These are phyloP conservation scores for Pythium rishiriense DNA, from an alignment of 352 stramenopile genomes.

Conservation along the genomic window DNA sequence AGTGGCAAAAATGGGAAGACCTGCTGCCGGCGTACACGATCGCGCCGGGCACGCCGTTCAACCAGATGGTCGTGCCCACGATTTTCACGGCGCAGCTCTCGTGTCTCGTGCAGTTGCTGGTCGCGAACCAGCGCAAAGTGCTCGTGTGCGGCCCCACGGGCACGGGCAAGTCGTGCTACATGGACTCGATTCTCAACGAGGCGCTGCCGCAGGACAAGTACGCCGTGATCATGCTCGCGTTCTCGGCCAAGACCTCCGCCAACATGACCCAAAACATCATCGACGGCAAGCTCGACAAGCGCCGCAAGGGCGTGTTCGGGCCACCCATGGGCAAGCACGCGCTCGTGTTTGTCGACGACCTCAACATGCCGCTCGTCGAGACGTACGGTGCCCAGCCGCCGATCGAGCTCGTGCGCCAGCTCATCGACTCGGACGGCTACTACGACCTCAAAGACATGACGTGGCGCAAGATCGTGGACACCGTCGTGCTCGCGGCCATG, in stretches of 20 bases:
- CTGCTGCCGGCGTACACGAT: conserved; percentile 88
- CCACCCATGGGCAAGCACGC: conserved; percentile 85
- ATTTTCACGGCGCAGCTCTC: conserved; percentile 92
- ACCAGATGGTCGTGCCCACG: conserved; percentile 93
- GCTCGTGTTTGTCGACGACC: conserved; percentile 92
- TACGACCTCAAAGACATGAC: conserved; percentile 95
- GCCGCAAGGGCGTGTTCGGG: conserved; percentile 90
- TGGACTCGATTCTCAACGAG: conserved; percentile 86
- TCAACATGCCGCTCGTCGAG: conserved; percentile 96
- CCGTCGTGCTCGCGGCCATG: conserved; percentile 90
- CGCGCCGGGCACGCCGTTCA: conserved; percentile 82
- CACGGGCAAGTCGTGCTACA: conserved; percentile 92
- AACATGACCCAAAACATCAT: conserved; percentile 97
- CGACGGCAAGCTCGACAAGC: conserved; percentile 94
- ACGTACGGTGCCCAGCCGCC: conserved; percentile 93
- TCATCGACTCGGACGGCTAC: conserved; percentile 89
- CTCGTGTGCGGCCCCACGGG: conserved; percentile 92
- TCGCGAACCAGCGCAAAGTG: conserved; percentile 80
- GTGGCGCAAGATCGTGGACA: conserved; percentile 92
- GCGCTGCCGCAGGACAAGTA: conserved; percentile 78
- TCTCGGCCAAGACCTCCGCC: conserved; percentile 92
- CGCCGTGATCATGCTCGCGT: conserved; percentile 88
- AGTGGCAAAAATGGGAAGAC: conserved; percentile 92
- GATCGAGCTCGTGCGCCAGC: conserved; percentile 91
- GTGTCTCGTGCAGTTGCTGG: conserved; percentile 84